Base-by-base conservation (phyloP, 768 basidiomycete species). In the Boletales sp. region DNA sequence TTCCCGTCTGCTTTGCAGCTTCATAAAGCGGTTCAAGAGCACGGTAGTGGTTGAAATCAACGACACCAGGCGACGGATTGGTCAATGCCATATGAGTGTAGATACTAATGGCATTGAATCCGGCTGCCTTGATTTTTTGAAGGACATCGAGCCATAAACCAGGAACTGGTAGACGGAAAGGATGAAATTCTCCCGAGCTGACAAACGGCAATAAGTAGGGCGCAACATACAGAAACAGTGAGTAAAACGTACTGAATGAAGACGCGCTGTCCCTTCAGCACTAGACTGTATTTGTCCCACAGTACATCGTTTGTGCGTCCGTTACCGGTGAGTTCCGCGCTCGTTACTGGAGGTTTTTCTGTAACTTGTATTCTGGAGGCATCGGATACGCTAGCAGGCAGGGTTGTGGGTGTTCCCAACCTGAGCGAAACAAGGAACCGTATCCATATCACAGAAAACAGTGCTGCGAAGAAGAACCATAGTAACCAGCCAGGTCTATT, bases 141-240 rank as follows among this genome's bases (percentile, higher is more conserved):
- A 92, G 77, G 43, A 92, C 82, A 59, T 91, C 90, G 12, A 81
- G 75, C 89, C 90, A 93, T 48, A 92, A 66, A 4, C 80, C 80
- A 14, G 86, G 87, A 0, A 90, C 84, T 10, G 88, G 90, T 8
- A 92, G 69, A 19, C 88, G 80, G 71, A 87, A 92, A 1, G 87
- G 81, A 59, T 91, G 90, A 64, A 90, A 89, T 65, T 91, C 90
- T 50, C 90, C 90, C 1, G 87, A 88, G 58, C 89, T 90, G 51
- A 36, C 21, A 17, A 34, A 35, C 15, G 37, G 8, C 24, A 44
- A 34, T 30, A 13, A 38, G 46, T 17, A 24, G 17, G 10, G 14
- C 10, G 42, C 5, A 15, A 44, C 49, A 19, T n/a, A 34, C 7
- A n/a, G 43, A 43, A 14, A 43, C 43, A 42, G 13, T 7, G 53